phyloP scores from a whole-genome alignment of 345 rosid species.

The Clausena lansium region DNA sequence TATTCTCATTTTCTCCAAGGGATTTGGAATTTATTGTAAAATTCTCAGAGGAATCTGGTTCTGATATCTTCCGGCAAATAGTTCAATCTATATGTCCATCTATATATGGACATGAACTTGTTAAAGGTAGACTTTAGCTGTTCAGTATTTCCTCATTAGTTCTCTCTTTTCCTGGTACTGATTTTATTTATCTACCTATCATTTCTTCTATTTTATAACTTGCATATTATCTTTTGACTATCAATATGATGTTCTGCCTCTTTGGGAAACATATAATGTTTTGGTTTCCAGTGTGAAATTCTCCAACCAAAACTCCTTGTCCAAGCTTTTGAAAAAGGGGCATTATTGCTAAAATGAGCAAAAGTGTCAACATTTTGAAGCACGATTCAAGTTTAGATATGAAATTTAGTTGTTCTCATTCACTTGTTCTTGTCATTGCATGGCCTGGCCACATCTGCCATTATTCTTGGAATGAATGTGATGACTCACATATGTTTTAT shows the following conservation, averaged over 20 bases:
- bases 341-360: slow-evolving; percentile 1
- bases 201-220: background rate
- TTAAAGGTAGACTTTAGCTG: slow-evolving; percentile 60
- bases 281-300: background rate
- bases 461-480: background rate
- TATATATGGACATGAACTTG: slow-evolving; percentile 94
- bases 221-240: background rate
- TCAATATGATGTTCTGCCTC: background rate
- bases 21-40: slow-evolving; percentile 95
- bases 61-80: slow-evolving; percentile 73
- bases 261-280: background rate
- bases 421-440: background rate
- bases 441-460: background rate
- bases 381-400: background rate
- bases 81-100: slow-evolving; percentile 94
- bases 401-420: background rate
- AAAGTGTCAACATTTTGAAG: slow-evolving; percentile 3
- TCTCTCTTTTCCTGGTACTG: background rate
- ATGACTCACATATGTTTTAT: background rate
- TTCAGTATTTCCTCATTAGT: background rate
- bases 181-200: background rate
- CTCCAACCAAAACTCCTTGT: background rate
- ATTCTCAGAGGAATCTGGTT: slow-evolving; percentile 77
- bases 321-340: background rate
- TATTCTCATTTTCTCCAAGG: slow-evolving; percentile 72